Evolutionary conservation across 116 monocot genomes (phyloP), one percentile per base, ranked within the genome.

Genomic region (Iris pallida): DNA sequence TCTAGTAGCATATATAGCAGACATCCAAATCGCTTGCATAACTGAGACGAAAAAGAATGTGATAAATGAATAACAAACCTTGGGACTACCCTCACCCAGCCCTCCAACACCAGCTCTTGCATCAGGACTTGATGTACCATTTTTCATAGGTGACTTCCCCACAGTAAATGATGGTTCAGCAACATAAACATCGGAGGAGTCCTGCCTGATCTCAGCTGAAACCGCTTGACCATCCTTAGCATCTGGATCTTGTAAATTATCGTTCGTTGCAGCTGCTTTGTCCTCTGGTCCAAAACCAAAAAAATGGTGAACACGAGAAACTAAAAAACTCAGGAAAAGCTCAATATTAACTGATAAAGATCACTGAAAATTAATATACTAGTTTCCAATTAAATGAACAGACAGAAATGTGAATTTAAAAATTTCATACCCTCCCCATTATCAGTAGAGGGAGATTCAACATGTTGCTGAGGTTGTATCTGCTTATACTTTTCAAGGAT

Each of bases 401-500:
- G 11, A 8, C 9, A 7, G 41, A 40, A 20, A 71, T 40, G 6
- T 47, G 11, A 19, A 47, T 9, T 20, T 8, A 45, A 63, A 20
- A 4, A 43, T 52, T 0, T 51, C 15, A 45, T 78, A 86, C 92
- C 88, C 73, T 77, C 70, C 15, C 30, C 71, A 56, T 76, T 59
- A 71, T 58, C 66, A 47, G 69, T 70, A 71, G 79, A 64, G 52
- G 42, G 46, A 43, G 73, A 68, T 68, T 81, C 75, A 64, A 17
- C 16, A 54, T 67, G 63, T 61, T 81, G 63, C 48, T 83, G 73
- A 45, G 19, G 61, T 76, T 85, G 87, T 74, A 73, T 66, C 46
- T 80, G 81, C 68, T 86, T 88, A 81, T 98, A 93, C 56, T 99
- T 99, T 73, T 90, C 90, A 51, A 93, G 59, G 40, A 99, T 99